Base-by-base conservation (phyloP, 345 rosid genomes). In the Xanthoceras sorbifolium region DNA sequence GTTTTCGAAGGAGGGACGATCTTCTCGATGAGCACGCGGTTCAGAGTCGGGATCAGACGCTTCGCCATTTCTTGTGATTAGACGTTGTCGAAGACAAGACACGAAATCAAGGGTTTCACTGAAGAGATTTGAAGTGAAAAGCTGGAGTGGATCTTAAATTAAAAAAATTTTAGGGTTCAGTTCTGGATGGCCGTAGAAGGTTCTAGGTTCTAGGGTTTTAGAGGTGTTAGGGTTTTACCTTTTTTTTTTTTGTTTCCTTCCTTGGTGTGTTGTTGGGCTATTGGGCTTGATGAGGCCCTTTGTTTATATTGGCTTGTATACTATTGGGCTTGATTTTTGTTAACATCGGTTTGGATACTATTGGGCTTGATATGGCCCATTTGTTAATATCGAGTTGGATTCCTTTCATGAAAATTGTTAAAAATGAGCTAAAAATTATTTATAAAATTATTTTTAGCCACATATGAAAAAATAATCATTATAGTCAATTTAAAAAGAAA, bases 1-100 rank as follows among this genome's bases (percentile, higher is more conserved):
- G 97, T 94, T 80, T 90, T 92, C 6, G 98, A 83, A 28, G 97
- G 98, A 79, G 91, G 96, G 67, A 87, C 46, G 76, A 94, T 87
- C 82, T 85, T 92, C 92, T 94, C 92, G 46, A 94, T 84, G 9
- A 94, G 83, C 26, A 94, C 83, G 23, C 98, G 89, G 80, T 92
- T 92, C 15, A 94, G 82, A 29, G 90, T 52, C 26, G 98, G 98
- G 50, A 92, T 72, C 82, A 93, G 70, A 26, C 98, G 95, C 90
- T 86, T 93, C 72, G 92, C 91, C 98, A 93, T 93, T 80, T 40
- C 38, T 32, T 25, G 52, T 4, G 0, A 29, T 50, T 50, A 1
- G 15, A 50, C 3, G 22, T 17, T n/a, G 7, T 50, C n/a, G 57
- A n/a, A n/a, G n/a, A n/a, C n/a, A n/a, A 50, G 57, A 50, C 57